phyloP scores from a whole-genome alignment of 139 green algal genomes.

The Pycnococcus provasolii region DNA sequence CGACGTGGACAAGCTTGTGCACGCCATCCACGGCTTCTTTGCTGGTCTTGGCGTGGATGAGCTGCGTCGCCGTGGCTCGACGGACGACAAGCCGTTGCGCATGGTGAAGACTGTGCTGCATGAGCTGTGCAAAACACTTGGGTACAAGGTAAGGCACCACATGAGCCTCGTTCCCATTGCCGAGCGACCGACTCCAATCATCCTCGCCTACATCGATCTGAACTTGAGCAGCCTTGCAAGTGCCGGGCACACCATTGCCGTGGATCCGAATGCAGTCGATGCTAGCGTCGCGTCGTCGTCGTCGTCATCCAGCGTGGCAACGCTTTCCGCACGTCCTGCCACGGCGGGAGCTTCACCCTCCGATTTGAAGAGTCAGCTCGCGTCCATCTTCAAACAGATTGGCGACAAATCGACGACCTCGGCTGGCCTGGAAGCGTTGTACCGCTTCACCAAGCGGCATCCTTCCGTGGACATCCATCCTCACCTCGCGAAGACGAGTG shows the following conservation, averaged over 20 bases:
- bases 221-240: conserved; percentile 62
- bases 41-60: conserved; percentile 71
- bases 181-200: conserved; percentile 47
- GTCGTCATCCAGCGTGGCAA: background rate
- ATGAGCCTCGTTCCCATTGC: conserved; percentile 25
- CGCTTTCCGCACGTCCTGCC: background rate
- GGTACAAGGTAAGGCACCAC: conserved; percentile 37
- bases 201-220: conserved; percentile 85
- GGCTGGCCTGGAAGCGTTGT: conserved; percentile 47
- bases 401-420: conserved; percentile 46
- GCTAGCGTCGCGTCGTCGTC: background rate
- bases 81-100: conserved; percentile 86
- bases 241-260: background rate
- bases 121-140: conserved; percentile 62
- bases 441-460: conserved; percentile 44
- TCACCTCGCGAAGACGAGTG: conserved; percentile 34
- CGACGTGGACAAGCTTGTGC: conserved; percentile 61
- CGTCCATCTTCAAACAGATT: conserved; percentile 62
- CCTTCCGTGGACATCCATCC: conserved; percentile 35
- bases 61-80: conserved; percentile 44
- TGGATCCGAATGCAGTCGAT: background rate
- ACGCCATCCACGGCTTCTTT: conserved; percentile 81
- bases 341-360: background rate
- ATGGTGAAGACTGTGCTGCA: conserved; percentile 96
- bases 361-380: conserved; percentile 40